Conservation (phyloP, 495 filamentous ascomycete species). For the Lasiosphaeria miniovina region DNA sequence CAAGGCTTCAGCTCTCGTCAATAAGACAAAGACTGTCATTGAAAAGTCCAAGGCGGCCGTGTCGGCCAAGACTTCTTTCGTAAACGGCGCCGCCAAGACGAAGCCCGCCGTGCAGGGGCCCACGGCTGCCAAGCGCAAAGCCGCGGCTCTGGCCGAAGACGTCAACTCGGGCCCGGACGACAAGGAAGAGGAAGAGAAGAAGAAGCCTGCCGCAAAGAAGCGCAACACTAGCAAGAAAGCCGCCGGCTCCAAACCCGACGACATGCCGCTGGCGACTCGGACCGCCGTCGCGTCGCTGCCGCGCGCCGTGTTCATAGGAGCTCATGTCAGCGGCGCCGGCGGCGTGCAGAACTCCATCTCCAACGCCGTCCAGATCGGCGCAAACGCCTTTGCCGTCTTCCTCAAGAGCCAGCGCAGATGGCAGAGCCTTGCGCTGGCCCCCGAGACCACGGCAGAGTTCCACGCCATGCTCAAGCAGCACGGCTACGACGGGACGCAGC, state of each 20-base stretch:
- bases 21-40: neutral
- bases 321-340: conserved; percentile 86
- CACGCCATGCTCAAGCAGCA: conserved; percentile 62
- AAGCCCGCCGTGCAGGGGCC: conserved; percentile 14
- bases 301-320: conserved; percentile 75
- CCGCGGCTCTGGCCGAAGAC: conserved; percentile 20
- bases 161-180: conserved; percentile 23
- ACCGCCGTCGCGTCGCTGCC: conserved; percentile 60
- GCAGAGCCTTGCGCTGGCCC: conserved; percentile 73
- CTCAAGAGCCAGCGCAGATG: conserved; percentile 95
- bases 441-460: conserved; percentile 67
- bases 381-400: conserved; percentile 91
- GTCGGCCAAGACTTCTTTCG: conserved; percentile 8
- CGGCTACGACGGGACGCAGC: conserved; percentile 64
- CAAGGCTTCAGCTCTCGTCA: neutral
- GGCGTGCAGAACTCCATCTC: conserved; percentile 85
- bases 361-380: conserved; percentile 78
- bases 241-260: conserved; percentile 39
- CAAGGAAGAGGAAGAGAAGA: conserved; percentile 19
- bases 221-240: conserved; percentile 9
- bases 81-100: conserved; percentile 5
- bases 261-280: conserved; percentile 65
- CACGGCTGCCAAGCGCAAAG: conserved; percentile 37
- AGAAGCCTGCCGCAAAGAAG: neutral
- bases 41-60: neutral